Evolutionary conservation across 192 early-diverging fungal species (phyloP), one percentile per base, ranked within the genome.

Genomic region (Entomortierella parvispora): DNA sequence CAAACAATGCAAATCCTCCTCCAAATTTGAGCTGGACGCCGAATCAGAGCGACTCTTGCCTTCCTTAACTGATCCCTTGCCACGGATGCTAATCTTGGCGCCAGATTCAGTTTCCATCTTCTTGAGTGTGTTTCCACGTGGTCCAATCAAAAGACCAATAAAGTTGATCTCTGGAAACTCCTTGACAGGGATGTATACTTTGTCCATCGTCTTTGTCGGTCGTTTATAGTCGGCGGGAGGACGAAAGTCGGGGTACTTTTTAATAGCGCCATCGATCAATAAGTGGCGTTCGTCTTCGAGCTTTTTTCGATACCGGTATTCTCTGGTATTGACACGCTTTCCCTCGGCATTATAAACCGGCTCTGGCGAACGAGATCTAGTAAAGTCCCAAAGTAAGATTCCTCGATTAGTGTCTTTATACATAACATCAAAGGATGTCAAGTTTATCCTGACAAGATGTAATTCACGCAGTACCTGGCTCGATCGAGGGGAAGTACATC

Each of bases 151-250:
- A 34, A 96, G 86, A 32, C 97, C 97, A 78, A 99, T 98, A 81
- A 99, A 99, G 77, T 98, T 98, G 33, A 99, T 94, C 28, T 97
- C 95, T 5, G 97, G 97, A 70, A 93, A 95, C 40, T 99, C 97
- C 67, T 90, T 93, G 47, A 90, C 93, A 26, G 97, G 97, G 49
- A 99, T 97, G 75, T 93, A 97, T 22, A 97, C 88, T 81, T 99
- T 99, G 48, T 97, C 95, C n/a, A 86, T 87, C 2, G 89, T 83
- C 71, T 93, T 95, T 29, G 88, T 89, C 6, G 94, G 90, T 53
- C 87, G 76, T 60, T 92, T 92, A 82, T 97, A 99, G 82, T 99
- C 96, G 6, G 88, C 81, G 5, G 97, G 97, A 23, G 97, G 97
- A 20, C 87, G 83, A 83, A 94, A 99, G 32, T 85, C 85, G 12